These are phyloP conservation scores for Malassezia sp. DNA, from an alignment of 1,284 basidiomycete genomes.

Conservation along the genomic window DNA sequence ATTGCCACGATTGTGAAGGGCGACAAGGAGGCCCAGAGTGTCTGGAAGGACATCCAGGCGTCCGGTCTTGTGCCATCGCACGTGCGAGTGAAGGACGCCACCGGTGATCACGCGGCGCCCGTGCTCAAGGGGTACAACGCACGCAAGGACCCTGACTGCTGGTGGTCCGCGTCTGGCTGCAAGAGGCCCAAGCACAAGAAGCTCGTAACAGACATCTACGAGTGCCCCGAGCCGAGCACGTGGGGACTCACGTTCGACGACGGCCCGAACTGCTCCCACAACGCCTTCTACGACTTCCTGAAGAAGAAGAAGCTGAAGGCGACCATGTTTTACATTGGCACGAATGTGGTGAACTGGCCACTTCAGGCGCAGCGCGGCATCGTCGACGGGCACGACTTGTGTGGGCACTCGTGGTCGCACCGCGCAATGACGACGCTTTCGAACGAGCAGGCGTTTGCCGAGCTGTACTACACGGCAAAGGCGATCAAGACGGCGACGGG, in stretches of 20 bases:
- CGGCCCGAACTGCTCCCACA: constrained; percentile 33
- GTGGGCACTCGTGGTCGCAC: constrained; percentile 25
- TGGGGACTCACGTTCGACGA: constrained; percentile 31
- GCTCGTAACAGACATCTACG: constrained; percentile 44
- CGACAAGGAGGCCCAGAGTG: constrained; percentile 45
- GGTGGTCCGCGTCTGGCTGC: constrained; percentile 31
- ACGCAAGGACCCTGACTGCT: constrained; percentile 32
- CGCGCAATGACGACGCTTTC: constrained; percentile 18
- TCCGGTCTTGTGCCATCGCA: constrained; percentile 43
- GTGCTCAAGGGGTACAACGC: constrained; percentile 9
- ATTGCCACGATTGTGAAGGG: constrained; percentile 45
- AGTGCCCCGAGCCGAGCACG: constrained; percentile 48
- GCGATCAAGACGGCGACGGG: constrained; percentile 50
- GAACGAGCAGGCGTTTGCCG: constrained; percentile 48
- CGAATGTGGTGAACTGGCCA: constrained; percentile 15
- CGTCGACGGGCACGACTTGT: constrained; percentile 20
- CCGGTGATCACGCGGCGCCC: background rate
- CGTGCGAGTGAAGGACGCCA: constrained; percentile 16
- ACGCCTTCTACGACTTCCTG: constrained; percentile 19
- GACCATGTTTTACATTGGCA: constrained; percentile 26
- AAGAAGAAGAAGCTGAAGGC: constrained; percentile 14
- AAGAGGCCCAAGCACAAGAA: constrained; percentile 34
- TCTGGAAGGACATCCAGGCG: constrained; percentile 34
- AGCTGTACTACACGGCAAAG: constrained; percentile 52
- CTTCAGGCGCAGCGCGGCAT: constrained; percentile 20